Conservation (phyloP, 768 basidiomycete genomes). For the Gautieria morchelliformis region DNA sequence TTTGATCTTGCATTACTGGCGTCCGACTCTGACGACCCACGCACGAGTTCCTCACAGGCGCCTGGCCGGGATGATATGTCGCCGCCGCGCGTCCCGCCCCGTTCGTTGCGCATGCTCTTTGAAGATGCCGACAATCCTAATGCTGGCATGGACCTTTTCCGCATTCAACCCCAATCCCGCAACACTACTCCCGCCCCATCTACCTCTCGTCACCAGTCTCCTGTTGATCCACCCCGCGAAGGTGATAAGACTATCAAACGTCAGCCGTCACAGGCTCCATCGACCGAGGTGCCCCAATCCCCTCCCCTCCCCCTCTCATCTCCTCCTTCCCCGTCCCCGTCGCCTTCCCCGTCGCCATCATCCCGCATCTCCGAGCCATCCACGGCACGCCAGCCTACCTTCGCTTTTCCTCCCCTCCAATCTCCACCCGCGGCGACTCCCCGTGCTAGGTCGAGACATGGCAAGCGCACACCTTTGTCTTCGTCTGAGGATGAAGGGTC, state of each 20-base stretch:
- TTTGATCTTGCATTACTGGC: not conserved
- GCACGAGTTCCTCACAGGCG: constrained; percentile 9
- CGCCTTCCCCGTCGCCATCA: constrained; percentile 26
- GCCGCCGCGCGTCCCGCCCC: constrained; percentile 44
- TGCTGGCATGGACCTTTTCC: constrained; percentile 2
- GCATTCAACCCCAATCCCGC: constrained; percentile 4
- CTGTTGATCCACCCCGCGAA: constrained; percentile 12
- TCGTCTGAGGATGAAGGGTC: constrained; percentile 5
- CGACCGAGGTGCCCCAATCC: constrained; percentile 7
- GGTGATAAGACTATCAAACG: constrained; percentile 12
- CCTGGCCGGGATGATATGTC: constrained; percentile 10
- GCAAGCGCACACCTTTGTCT: not conserved
- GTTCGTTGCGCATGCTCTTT: constrained; percentile 72
- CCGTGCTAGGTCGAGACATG: constrained; percentile 19
- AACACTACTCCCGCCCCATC: too few relatives aligned
- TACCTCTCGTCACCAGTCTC: too few relatives aligned
- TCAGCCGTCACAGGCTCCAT: constrained; percentile 12
- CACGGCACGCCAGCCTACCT: constrained; percentile 38
- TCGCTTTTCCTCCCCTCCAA: constrained; percentile 32
- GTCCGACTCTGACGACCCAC: constrained; percentile 7
- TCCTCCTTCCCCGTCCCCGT: constrained; percentile 10
- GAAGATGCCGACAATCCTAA: constrained; percentile 26
- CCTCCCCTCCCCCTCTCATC: constrained; percentile 5
- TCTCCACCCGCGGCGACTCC: constrained; percentile 23
- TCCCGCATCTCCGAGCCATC: constrained; percentile 23